phyloP scores from a whole-genome alignment of 305 asterid genomes.

The Euphrasia arctica region DNA sequence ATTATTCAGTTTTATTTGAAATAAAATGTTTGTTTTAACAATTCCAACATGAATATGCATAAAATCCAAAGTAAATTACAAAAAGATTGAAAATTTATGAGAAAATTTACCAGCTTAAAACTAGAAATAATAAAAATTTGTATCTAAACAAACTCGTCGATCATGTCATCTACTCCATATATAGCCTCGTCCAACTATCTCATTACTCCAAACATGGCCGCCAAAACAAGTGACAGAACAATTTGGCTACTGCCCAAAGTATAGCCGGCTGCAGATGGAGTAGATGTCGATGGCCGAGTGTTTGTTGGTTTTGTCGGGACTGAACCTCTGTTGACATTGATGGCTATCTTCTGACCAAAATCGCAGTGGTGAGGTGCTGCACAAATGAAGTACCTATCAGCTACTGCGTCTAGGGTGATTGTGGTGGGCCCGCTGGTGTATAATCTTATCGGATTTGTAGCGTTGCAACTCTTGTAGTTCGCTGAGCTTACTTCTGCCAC shows the following conservation, averaged over 20 bases:
- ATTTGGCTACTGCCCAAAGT: background rate
- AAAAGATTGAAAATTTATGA: no score
- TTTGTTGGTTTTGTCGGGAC: constrained; percentile 24
- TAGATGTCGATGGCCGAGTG: background rate
- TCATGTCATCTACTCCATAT: no score
- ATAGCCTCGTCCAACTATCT: background rate
- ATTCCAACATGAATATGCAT: no score
- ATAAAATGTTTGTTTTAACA: no score
- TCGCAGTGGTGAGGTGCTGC: constrained; percentile 36
- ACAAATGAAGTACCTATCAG: constrained; percentile 38
- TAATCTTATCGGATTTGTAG: constrained; percentile 22
- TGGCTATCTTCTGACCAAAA: constrained; percentile 35
- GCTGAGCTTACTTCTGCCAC: constrained; percentile 31
- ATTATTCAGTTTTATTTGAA: no score
- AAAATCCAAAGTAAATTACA: no score
- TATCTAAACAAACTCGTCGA: no score
- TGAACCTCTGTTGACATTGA: constrained; percentile 31
- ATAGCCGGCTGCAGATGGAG: background rate
- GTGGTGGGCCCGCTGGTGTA: constrained; percentile 32
- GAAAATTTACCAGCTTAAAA: no score
- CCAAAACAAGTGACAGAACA: no score
- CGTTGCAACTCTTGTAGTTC: constrained; percentile 34
- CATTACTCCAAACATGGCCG: background rate
- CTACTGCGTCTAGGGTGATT: constrained; percentile 22
- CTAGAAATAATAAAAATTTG: no score